Percentiles rank a stretch among this genome's conserved stretches.
Conservation (phyloP, 306 rosid genomes). For the Quercus glauca region DNA sequence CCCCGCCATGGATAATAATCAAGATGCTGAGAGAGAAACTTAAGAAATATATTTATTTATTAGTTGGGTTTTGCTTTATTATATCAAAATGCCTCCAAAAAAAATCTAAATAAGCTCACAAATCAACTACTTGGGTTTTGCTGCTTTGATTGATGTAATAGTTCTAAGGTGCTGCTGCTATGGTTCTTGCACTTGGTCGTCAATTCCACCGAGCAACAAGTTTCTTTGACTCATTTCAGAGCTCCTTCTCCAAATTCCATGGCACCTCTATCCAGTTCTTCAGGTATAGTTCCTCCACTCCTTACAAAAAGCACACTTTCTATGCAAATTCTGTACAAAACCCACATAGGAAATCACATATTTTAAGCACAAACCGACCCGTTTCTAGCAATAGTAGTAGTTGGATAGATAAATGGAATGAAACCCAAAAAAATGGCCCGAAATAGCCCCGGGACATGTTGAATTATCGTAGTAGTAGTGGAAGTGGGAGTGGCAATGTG, state of each 20-base stretch:
- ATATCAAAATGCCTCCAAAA: background rate
- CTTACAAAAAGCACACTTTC: slow-evolving; percentile 27
- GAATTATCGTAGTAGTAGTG: slow-evolving; percentile 36
- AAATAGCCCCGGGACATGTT: slow-evolving; percentile 52
- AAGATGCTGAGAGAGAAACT: slow-evolving; percentile 1
- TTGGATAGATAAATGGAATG: slow-evolving; percentile 75
- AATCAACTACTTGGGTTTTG: background rate
- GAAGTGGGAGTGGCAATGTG: slow-evolving; percentile 22
- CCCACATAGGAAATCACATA: slow-evolving; percentile 29
- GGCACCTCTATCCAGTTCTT: slow-evolving; percentile 38
- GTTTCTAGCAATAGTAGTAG: slow-evolving; percentile 17
- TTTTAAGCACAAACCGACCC: slow-evolving; percentile 22
- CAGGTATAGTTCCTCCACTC: slow-evolving; percentile 44
- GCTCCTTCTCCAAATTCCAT: slow-evolving; percentile 45
- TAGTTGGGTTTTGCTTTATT: background rate
- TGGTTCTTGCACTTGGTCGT: slow-evolving; percentile 74
- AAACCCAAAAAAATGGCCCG: slow-evolving; percentile 34
- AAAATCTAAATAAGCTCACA: background rate
- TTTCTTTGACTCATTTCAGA: slow-evolving; percentile 63
- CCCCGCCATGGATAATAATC: slow-evolving; percentile 19
- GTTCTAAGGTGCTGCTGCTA: slow-evolving; percentile 1
- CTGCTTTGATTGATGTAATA: background rate
- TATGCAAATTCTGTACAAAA: slow-evolving; percentile 18
- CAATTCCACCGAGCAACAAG: slow-evolving; percentile 57
- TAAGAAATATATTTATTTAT: background rate